These are phyloP conservation scores for Aspergillus uvarum DNA, from an alignment of 2,329 filamentous ascomycete genomes.

Conservation along the genomic window DNA sequence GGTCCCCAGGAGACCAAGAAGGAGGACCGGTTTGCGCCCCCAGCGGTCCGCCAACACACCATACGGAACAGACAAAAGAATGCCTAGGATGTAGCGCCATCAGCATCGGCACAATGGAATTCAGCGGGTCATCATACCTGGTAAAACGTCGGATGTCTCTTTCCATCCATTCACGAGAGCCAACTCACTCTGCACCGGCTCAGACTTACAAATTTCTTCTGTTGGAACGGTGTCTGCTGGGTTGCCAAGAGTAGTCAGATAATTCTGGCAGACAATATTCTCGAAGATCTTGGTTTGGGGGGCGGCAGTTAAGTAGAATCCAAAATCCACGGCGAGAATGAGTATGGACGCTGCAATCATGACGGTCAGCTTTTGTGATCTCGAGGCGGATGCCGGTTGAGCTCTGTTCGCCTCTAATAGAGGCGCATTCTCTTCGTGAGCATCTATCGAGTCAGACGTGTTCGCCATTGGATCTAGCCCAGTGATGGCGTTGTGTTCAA, in stretches of 20 bases:
- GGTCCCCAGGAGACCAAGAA: constrained; percentile 23
- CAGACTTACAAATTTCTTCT: constrained; percentile 28
- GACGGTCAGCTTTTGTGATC: constrained; percentile 20
- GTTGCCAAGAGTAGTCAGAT: constrained; percentile 17
- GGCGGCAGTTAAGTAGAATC: constrained; percentile 21
- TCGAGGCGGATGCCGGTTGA: background rate
- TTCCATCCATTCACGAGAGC: constrained; percentile 32
- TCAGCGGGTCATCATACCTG: constrained; percentile 15
- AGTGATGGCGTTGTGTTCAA: background rate
- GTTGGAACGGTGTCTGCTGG: constrained; percentile 28
- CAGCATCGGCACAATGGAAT: background rate
- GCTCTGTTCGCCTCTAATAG: background rate
- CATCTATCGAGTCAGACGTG: background rate
- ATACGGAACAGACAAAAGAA: constrained; percentile 31
- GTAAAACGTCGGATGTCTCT: constrained; percentile 25
- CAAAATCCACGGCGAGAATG: constrained; percentile 23
- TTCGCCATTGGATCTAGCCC: background rate
- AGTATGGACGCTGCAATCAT: constrained; percentile 17
- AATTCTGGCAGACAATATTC: background rate
- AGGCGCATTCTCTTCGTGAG: background rate
- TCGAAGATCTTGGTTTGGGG: constrained; percentile 21
- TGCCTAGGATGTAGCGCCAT: constrained; percentile 13
- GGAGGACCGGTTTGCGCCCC: constrained; percentile 29
- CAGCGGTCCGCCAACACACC: constrained; percentile 31
- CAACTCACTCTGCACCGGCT: constrained; percentile 31